Conservation (phyloP, 345 rosid species). For the Pugionium cornutum region DNA sequence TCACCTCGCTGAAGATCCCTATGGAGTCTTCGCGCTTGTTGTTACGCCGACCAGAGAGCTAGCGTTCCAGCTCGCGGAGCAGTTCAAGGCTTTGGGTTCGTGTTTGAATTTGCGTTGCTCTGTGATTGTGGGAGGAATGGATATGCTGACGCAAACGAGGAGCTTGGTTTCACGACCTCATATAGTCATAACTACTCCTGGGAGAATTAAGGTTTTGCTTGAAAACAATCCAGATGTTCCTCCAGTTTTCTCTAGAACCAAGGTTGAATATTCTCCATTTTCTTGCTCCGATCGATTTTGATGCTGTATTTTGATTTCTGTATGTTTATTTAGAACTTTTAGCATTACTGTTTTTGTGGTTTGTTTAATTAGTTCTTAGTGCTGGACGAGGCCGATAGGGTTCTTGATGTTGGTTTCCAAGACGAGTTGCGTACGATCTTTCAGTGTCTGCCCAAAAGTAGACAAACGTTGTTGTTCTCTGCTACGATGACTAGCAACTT, state of each 20-base stretch:
- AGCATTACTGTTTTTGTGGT: slow-evolving; percentile 9
- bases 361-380: slow-evolving; percentile 70
- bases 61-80: slow-evolving; percentile 92
- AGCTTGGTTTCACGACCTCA: slow-evolving; percentile 72
- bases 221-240: slow-evolving; percentile 80
- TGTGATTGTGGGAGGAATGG: slow-evolving; percentile 95
- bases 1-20: slow-evolving; percentile 76
- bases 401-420: slow-evolving; percentile 93
- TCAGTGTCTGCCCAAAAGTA: slow-evolving; percentile 65
- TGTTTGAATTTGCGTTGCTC: slow-evolving; percentile 73
- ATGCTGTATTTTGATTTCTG: no score
- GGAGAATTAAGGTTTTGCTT: slow-evolving; percentile 80
- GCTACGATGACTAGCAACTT: slow-evolving; percentile 91
- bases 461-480: slow-evolving; percentile 88
- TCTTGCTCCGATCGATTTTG: no score
- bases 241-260: slow-evolving; percentile 72
- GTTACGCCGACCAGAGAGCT: slow-evolving; percentile 96
- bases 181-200: slow-evolving; percentile 85
- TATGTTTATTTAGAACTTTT: not conserved
- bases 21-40: slow-evolving; percentile 75
- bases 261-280: slow-evolving; percentile 43
- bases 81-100: slow-evolving; percentile 88
- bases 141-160: slow-evolving; percentile 71
- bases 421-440: slow-evolving; percentile 74
- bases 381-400: slow-evolving; percentile 96